A percentile compares a stretch with the other conserved stretches of the same genome.
These are phyloP conservation scores for Aspergillus avenaceus DNA, from an alignment of 495 filamentous ascomycete genomes.

Conservation along the genomic window DNA sequence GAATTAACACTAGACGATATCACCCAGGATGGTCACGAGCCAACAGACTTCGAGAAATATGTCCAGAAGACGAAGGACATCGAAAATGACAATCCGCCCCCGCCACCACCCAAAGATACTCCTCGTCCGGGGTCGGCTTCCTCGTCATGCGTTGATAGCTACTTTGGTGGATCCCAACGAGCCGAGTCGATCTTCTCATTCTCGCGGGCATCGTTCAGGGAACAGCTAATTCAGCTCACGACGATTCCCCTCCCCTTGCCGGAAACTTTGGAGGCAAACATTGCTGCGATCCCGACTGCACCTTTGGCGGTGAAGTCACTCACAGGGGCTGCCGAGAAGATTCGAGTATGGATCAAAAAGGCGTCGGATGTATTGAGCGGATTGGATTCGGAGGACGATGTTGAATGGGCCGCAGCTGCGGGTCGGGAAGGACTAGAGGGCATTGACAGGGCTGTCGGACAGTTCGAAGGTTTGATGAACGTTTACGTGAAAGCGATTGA, in stretches of 20 bases:
- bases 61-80: constrained; percentile 38
- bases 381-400: constrained; percentile 89
- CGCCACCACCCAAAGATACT: constrained; percentile 35
- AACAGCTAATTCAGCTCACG: constrained; percentile 82
- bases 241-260: constrained; percentile 81
- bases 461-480: constrained; percentile 81
- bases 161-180: constrained; percentile 52
- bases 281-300: constrained; percentile 77
- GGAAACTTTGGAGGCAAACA: constrained; percentile 71
- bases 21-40: constrained; percentile 9
- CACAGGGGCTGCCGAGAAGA: constrained; percentile 80
- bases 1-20: too few species aligned
- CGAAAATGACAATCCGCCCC: constrained; percentile 29
- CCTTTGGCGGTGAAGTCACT: constrained; percentile 72
- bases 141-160: constrained; percentile 44
- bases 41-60: constrained; percentile 45
- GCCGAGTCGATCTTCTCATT: constrained; percentile 83
- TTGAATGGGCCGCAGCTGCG: constrained; percentile 94
- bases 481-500: constrained; percentile 91
- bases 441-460: constrained; percentile 78
- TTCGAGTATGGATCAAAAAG: constrained; percentile 86
- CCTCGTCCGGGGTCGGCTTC: constrained; percentile 30
- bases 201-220: constrained; percentile 82
- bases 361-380: constrained; percentile 80
- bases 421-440: constrained; percentile 85